phyloP scores from a whole-genome alignment of 2,329 filamentous ascomycete species.

The Apiospora pterosperma region DNA sequence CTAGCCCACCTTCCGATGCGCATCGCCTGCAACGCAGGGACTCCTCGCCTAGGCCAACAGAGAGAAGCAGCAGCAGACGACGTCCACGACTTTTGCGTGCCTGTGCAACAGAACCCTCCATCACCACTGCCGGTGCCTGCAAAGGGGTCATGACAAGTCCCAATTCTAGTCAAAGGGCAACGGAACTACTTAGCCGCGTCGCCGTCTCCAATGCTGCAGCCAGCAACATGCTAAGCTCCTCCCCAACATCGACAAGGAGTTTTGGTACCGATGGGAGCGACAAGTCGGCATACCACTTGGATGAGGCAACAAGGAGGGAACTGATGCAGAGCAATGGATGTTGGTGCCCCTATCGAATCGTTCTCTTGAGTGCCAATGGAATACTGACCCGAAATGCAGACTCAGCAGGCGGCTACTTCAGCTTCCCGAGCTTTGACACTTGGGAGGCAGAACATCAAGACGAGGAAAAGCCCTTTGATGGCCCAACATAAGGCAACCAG shows the following conservation, averaged over 20 bases:
- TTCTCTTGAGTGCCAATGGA: not conserved
- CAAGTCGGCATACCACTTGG: conserved; percentile 14
- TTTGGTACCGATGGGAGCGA: conserved; percentile 29
- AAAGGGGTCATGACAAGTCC: conserved; percentile 47
- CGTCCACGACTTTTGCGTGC: conserved; percentile 53
- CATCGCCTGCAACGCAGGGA: conserved; percentile 33
- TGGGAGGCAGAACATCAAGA: conserved; percentile 50
- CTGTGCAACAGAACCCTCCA: conserved; percentile 53
- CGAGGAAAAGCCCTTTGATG: conserved; percentile 32
- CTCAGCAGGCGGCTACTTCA: conserved; percentile 58
- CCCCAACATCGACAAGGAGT: conserved; percentile 32
- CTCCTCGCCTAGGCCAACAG: conserved; percentile 34
- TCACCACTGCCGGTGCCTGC: conserved; percentile 53
- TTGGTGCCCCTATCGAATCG: conserved; percentile 15
- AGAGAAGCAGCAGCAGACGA: conserved; percentile 30
- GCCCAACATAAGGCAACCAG: conserved; percentile 15
- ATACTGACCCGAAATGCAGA: conserved; percentile 22
- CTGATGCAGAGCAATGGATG: conserved; percentile 16
- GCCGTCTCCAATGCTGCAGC: conserved; percentile 45
- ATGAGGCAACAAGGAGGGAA: conserved; percentile 16
- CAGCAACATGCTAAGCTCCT: conserved; percentile 26
- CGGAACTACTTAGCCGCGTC: conserved; percentile 53
- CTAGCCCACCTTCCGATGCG: conserved; percentile 31
- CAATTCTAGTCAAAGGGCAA: conserved; percentile 46
- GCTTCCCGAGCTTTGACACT: conserved; percentile 71